Evolutionary conservation across 2,329 filamentous ascomycete genomes (phyloP).

Genomic region (Didymella pinodella): DNA sequence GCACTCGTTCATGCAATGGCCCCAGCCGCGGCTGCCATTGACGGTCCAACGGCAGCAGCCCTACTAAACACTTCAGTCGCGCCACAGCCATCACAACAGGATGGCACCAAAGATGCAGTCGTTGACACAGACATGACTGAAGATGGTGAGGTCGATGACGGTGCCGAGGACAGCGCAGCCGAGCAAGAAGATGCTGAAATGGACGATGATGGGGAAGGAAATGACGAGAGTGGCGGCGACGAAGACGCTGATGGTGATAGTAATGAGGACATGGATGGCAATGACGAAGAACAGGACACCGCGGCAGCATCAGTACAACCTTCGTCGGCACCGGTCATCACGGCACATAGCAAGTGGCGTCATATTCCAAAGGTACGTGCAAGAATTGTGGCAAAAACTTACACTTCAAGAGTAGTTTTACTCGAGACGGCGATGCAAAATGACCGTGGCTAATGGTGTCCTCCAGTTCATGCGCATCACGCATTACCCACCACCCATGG

Average conservation of each 20-base stretch:
- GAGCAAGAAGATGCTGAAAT: neutral
- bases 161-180: neutral
- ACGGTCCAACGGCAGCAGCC: neutral
- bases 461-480: slow-evolving; percentile 42
- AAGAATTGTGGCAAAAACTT: neutral
- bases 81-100: neutral
- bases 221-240: slow-evolving; percentile 6
- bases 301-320: slow-evolving; percentile 5
- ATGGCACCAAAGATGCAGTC: neutral
- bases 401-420: too few relatives aligned
- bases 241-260: slow-evolving; percentile 15
- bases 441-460: neutral
- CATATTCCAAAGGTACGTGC: slow-evolving; percentile 36
- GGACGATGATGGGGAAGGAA: slow-evolving; percentile 6
- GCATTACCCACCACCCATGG: slow-evolving; percentile 40
- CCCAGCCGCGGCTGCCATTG: neutral
- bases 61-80: neutral
- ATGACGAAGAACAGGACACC: slow-evolving; percentile 8
- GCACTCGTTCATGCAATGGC: neutral
- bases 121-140: neutral
- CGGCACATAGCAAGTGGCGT: slow-evolving; percentile 40
- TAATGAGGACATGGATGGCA: slow-evolving; percentile 10
- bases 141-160: neutral
- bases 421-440: too few relatives aligned
- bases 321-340: slow-evolving; percentile 24